Evolutionary conservation across 1,284 basidiomycete genomes (phyloP), one percentile per base, ranked within the genome.

Genomic region (Spongiforma sp.): DNA sequence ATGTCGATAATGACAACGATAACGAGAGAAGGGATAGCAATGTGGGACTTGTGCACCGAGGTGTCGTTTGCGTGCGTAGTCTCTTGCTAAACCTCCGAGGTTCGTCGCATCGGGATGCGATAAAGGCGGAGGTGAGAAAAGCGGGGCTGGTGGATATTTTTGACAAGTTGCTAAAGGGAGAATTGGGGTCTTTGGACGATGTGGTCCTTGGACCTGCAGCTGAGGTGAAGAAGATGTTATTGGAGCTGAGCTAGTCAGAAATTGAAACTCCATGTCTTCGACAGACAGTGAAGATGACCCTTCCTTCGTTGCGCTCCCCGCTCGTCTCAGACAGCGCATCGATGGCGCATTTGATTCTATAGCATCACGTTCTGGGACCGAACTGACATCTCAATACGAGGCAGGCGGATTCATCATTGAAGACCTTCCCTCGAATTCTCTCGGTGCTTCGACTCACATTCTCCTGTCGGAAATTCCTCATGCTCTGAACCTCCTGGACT

Each of bases 31-130:
- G 76, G 33, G 74, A 77, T 46, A 70, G 78, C 62, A 73, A 79
- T 60, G 71, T 69, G 1, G 91, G 89, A 7, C 82, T 94, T 41
- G 82, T 90, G 11, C 90, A 94, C 75, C 88, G 94, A 41, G 93
- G 89, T 4, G 84, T 91, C 2, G 83, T 94, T 33, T 90, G 91
- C 70, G 77, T 90, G 19, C 79, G 82, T 43, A 94, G 93, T 69
- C 76, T 94, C 52, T 77, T 93, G 57, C 71, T 81, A 15, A 82
- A 79, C 60, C 76, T 85, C 26, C 68, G 80, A 30, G 81, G 83
- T 65, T 69, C 73, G 41, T 70, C 73, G 12, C 71, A 76, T 28
- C 76, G 79, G 59, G 78, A 79, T 62, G 73, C 76, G 60, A 72
- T 91, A 28, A 78, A 77, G 9, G 78, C 81, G 41, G 86, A 87